Evolutionary conservation across 176 grass and related monocot species (phyloP), one percentile per base, ranked within the genome.

Genomic region (Cenchrus americanus): DNA sequence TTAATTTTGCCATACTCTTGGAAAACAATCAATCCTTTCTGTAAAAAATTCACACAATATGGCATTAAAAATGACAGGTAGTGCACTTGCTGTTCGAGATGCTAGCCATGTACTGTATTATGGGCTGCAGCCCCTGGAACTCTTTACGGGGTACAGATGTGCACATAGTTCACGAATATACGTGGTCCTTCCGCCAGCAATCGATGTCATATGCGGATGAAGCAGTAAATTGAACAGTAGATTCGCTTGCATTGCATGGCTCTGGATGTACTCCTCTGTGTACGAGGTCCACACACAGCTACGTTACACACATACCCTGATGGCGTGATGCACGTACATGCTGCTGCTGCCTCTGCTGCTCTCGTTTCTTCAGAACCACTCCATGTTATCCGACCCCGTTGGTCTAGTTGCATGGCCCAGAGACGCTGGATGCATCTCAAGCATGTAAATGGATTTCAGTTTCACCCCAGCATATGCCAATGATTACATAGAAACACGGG

Each of bases 171-270:
- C 23, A 15, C 10, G 75, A 11, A 77, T 50, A 37, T 73, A 74
- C 60, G 44, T 75, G 81, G 71, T 66, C 71, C 82, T 41, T 17
- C n/a, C n/a, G n/a, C n/a, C n/a, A n/a, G n/a, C n/a, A n/a, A n/a
- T n/a, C n/a, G n/a, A n/a, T n/a, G n/a, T n/a, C n/a, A n/a, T n/a
- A 34, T 34, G 49, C 4, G 1, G 64, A 55, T 54, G 78, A 41
- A 80, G 69, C 63, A 54, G 63, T 80, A 66, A 66, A 4, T 12
- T 24, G 18, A 5, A 10, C 19, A 23, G 30, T 54, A 57, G 37
- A 61, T 77, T 42, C 21, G 59, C 8, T 27, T 23, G 53, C 21
- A 23, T 27, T 23, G 53, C 21, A 23, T 61, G 21, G 0, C 70
- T 53, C 48, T 19, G 15, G 7, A 53, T 52, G 23, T 52, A 73